Evolutionary conservation across 2,329 filamentous ascomycete species (phyloP), one percentile per base, ranked within the genome.

Genomic region (Alternaria alternata): DNA sequence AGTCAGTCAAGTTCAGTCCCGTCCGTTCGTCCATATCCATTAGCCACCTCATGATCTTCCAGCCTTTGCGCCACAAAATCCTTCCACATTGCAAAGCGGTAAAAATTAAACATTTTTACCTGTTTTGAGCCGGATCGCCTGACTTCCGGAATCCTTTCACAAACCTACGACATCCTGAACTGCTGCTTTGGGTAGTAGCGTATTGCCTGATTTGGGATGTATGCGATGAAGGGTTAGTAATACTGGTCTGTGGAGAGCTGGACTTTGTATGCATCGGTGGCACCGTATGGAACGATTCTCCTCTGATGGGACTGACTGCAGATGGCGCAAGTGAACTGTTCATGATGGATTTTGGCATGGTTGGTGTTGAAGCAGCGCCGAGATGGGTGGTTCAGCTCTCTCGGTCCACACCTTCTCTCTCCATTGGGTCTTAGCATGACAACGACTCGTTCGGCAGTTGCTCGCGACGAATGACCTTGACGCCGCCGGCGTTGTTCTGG

Each of bases 31-130:
- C 20, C 30, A 49, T 22, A 16, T 20, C 30, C 30, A 22, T n/a
- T 24, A 20, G 16, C 46, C 36, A 36, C 46, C 30, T 36, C 32
- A 49, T 38, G 32, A 49, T 38, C 46, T 26, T 34, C 46, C 30
- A 34, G 46, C 46, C 8, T 34, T 24, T 49, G 46, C 46, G 30
- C 46, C 46, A 49, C 46, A 20, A 18, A 49, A 49, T 49, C 46
- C 32, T 49, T 49, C 46, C 32, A 36, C 46, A n/a, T 16, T 22
- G 46, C 46, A 34, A 49, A 49, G 34, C 32, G 46, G 46, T 49
- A 49, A 49, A 49, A 38, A 24, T 32, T 12, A 49, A 49, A 38
- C 46, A 49, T 26, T 36, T 49, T 36, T 49, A 36, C 32, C 46
- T 49, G 46, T 49, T 49, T 49, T 38, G 32, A 36, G 22, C 16